These are phyloP conservation scores for Ambrosia artemisiifolia DNA, from an alignment of 129 eudicot species.

Conservation along the genomic window DNA sequence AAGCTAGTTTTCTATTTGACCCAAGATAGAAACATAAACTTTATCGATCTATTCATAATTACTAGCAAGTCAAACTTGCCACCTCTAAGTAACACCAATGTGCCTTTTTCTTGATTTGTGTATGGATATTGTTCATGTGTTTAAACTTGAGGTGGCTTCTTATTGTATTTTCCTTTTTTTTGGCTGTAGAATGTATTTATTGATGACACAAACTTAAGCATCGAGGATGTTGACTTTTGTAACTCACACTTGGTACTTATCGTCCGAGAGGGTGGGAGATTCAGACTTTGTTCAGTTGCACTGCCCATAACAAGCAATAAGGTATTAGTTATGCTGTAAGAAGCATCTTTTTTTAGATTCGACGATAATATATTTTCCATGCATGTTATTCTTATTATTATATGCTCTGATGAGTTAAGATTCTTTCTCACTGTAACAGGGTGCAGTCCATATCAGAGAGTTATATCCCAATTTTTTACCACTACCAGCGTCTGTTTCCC, in stretches of 20 bases:
- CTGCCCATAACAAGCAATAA: constrained; percentile 48
- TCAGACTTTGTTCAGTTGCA: constrained; percentile 62
- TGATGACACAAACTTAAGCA: constrained; percentile 46
- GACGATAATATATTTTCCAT: background rate
- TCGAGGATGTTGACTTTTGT: constrained; percentile 85
- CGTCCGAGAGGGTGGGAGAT: constrained; percentile 49
- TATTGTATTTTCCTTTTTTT: background rate
- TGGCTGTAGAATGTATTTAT: constrained; percentile 58
- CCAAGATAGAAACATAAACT: background rate
- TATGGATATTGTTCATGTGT: background rate
- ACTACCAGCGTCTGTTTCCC: constrained; percentile 78
- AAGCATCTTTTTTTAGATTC: background rate
- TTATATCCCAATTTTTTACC: constrained; percentile 59
- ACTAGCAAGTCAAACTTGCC: background rate
- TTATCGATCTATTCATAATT: background rate
- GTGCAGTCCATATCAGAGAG: constrained; percentile 55
- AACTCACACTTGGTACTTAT: constrained; percentile 67
- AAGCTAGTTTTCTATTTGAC: background rate
- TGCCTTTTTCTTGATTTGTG: background rate
- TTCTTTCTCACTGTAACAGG: constrained; percentile 40
- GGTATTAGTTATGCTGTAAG: constrained; percentile 37
- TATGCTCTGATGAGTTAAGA: background rate
- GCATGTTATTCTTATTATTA: constrained; percentile 9
- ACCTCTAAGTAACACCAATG: background rate
- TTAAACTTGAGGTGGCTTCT: background rate